These are phyloP conservation scores for Boletellus ananas DNA, from an alignment of 768 basidiomycete genomes.

Conservation along the genomic window DNA sequence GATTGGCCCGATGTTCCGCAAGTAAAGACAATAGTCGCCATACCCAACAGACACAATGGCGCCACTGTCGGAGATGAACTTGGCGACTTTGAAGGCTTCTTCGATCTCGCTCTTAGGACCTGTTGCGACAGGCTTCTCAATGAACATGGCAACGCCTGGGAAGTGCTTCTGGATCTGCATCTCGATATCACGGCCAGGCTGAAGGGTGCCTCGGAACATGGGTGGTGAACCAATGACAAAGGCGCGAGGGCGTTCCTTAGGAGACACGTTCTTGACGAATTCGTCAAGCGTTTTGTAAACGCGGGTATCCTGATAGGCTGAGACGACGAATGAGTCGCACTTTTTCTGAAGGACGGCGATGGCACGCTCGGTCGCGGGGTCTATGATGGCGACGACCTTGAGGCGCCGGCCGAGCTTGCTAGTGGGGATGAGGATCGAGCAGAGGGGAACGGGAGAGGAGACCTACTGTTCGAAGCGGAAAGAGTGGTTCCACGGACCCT, in stretches of 20 bases:
- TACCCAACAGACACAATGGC: slow-evolving; percentile 89
- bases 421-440: slow-evolving; percentile 10
- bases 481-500: slow-evolving; percentile 92
- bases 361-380: slow-evolving; percentile 84
- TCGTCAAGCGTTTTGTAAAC: slow-evolving; percentile 84
- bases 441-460: background rate
- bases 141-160: slow-evolving; percentile 84
- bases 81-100: slow-evolving; percentile 68
- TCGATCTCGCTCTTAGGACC: slow-evolving; percentile 66
- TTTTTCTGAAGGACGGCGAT: slow-evolving; percentile 80
- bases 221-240: slow-evolving; percentile 91
- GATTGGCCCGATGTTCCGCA: background rate
- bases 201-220: slow-evolving; percentile 80
- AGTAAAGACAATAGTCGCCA: slow-evolving; percentile 19
- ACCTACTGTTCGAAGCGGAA: slow-evolving; percentile 85
- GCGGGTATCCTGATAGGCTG: slow-evolving; percentile 87
- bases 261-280: slow-evolving; percentile 66
- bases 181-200: slow-evolving; percentile 80
- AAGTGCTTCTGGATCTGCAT: slow-evolving; percentile 82
- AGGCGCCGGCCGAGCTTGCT: slow-evolving; percentile 95
- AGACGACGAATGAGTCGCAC: slow-evolving; percentile 88
- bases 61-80: slow-evolving; percentile 61
- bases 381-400: slow-evolving; percentile 92
- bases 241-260: slow-evolving; percentile 68
- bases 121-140: slow-evolving; percentile 91